A percentile compares a stretch with the other conserved stretches of the same genome.
These are phyloP conservation scores for Pouteria glomerata DNA, from an alignment of 148 eudicot genomes.

Conservation along the genomic window DNA sequence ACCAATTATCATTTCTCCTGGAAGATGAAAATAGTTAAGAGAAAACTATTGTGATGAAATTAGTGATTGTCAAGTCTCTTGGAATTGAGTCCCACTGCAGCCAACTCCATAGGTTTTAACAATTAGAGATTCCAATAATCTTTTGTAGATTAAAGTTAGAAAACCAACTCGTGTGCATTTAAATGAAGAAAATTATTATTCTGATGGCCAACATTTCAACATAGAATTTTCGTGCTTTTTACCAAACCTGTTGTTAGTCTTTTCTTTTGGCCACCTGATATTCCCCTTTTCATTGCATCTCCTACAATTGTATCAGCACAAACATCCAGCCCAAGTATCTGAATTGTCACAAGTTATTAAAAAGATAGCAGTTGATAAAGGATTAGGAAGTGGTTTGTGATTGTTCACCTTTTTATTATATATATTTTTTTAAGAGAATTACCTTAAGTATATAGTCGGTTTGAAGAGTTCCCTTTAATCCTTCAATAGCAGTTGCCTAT, in stretches of 20 bases:
- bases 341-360: not conserved
- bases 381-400: not conserved
- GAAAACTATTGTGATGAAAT: not conserved
- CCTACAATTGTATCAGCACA: constrained; percentile 20
- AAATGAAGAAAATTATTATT: not conserved
- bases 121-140: not conserved
- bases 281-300: constrained; percentile 16
- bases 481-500: constrained; percentile 13
- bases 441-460: constrained; percentile 16
- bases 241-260: constrained; percentile 21
- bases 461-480: constrained; percentile 16
- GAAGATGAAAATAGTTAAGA: not conserved
- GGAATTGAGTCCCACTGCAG: not conserved
- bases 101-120: not conserved
- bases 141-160: not conserved
- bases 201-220: not conserved
- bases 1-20: constrained; percentile 31
- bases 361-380: not conserved
- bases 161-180: not conserved
- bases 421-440: not conserved
- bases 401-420: not conserved
- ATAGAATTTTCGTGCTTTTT: not conserved
- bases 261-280: constrained; percentile 17
- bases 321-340: constrained; percentile 17
- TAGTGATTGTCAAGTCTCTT: not conserved